These are phyloP conservation scores for Globisporangium cederbergense DNA, from an alignment of 352 stramenopile genomes.

Conservation along the genomic window DNA sequence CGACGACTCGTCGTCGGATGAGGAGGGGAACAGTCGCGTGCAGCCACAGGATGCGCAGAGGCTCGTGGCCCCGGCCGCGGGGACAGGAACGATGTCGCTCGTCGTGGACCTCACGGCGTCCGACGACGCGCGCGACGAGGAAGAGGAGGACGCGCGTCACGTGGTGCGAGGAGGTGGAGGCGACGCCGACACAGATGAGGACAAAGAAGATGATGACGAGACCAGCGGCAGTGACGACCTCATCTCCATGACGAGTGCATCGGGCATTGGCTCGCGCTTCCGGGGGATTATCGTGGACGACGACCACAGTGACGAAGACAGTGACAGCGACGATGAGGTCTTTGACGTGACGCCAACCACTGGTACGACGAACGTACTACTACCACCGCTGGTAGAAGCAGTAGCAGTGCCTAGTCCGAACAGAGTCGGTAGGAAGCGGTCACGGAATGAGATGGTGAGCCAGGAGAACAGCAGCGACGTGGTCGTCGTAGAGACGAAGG, in stretches of 20 bases:
- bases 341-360: neutral
- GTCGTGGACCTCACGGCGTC: constrained; percentile 13
- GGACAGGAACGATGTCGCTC: neutral
- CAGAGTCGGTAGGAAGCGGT: constrained; percentile 7
- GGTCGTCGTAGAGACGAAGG: constrained; percentile 11
- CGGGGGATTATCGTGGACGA: constrained; percentile 12
- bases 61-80: neutral
- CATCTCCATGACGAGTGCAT: neutral
- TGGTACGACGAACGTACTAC: neutral
- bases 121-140: constrained; percentile 7
- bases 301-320: constrained; percentile 8
- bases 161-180: neutral
- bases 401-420: neutral
- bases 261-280: constrained; percentile 3
- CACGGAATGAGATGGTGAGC: constrained; percentile 11
- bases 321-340: constrained; percentile 1
- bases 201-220: constrained; percentile 11
- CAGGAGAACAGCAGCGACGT: constrained; percentile 1
- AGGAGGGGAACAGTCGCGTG: constrained; percentile 3
- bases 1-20: constrained; percentile 21
- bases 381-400: too few species aligned
- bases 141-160: constrained; percentile 1
- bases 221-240: neutral
- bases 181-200: neutral
- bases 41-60: neutral